Conservation (phyloP, 1,284 basidiomycete species). For the Anthracocystis walkeri region DNA sequence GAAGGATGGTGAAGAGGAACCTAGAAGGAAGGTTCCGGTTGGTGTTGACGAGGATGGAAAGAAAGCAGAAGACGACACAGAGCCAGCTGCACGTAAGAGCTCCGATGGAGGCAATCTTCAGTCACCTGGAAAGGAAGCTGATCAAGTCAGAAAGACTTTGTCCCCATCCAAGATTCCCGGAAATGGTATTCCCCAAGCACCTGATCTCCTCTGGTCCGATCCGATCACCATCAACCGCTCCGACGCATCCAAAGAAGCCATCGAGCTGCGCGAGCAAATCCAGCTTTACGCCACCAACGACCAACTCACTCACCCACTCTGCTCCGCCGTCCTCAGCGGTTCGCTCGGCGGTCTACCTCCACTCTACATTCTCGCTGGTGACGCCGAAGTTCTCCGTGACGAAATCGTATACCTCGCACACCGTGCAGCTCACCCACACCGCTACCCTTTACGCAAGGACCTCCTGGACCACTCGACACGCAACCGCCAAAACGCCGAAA, state of each 20-base stretch:
- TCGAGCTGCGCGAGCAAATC: conserved; percentile 74
- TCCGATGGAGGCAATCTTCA: conserved; percentile 19
- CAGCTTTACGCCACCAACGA: conserved; percentile 91
- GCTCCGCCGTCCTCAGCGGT: conserved; percentile 79
- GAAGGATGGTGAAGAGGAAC: conserved; percentile 11
- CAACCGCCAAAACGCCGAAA: conserved; percentile 66
- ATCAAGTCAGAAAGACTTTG: not conserved
- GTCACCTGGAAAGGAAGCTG: not conserved
- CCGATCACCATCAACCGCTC: conserved; percentile 44
- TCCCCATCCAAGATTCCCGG: not conserved
- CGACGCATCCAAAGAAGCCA: conserved; percentile 25
- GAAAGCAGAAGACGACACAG: conserved; percentile 7
- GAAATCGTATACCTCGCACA: conserved; percentile 89
- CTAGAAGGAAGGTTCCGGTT: conserved; percentile 29
- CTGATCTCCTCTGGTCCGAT: conserved; percentile 52
- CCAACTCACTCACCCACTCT: conserved; percentile 83
- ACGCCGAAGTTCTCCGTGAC: conserved; percentile 88
- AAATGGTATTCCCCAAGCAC: conserved; percentile 37
- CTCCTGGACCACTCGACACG: conserved; percentile 72
- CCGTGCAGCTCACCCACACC: conserved; percentile 85
- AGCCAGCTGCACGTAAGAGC: conserved; percentile 36
- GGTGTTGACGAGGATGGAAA: conserved; percentile 28
- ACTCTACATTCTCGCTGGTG: conserved; percentile 82
- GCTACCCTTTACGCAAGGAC: conserved; percentile 78
- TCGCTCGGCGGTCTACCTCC: conserved; percentile 93